Percentiles rank a stretch among this genome's conserved stretches.
These are phyloP conservation scores for Vanrija sp. DNA, from an alignment of 1,284 basidiomycete genomes.

Conservation along the genomic window DNA sequence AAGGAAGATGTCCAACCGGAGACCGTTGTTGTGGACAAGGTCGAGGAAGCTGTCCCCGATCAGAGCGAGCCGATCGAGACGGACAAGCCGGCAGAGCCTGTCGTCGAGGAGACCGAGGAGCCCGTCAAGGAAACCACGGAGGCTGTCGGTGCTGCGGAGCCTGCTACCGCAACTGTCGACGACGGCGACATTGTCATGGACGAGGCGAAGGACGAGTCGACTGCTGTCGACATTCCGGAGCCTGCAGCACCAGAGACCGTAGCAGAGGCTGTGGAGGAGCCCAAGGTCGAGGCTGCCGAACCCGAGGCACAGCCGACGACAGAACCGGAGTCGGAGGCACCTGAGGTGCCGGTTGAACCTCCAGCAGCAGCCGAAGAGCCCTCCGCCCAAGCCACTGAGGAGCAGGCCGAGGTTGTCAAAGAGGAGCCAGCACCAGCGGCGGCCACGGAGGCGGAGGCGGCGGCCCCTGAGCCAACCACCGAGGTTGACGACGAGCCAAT, in stretches of 20 bases:
- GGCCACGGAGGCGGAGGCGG: neutral
- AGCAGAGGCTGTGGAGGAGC: neutral
- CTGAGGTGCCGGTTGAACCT: neutral
- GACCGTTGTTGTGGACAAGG: neutral
- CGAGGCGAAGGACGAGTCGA: too few relatives aligned
- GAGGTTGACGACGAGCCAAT: neutral
- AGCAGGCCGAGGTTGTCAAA: neutral
- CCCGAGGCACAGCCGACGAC: neutral
- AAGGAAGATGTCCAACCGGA: slow-evolving; percentile 7
- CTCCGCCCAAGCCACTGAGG: neutral
- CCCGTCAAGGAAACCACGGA: neutral
- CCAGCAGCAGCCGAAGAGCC: neutral
- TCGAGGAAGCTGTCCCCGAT: neutral
- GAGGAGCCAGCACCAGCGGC: neutral
- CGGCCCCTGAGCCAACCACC: neutral
- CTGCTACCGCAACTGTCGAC: too few relatives aligned
- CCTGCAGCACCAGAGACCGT: neutral
- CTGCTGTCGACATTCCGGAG: too few relatives aligned
- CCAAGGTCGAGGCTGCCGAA: neutral
- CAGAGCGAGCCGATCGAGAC: neutral
- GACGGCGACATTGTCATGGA: too few relatives aligned
- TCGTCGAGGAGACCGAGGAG: neutral
- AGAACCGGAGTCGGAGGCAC: neutral
- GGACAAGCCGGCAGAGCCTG: neutral
- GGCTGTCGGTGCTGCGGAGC: neutral